Base-by-base conservation (phyloP, 345 rosid genomes). In the Brassica rapa region DNA sequence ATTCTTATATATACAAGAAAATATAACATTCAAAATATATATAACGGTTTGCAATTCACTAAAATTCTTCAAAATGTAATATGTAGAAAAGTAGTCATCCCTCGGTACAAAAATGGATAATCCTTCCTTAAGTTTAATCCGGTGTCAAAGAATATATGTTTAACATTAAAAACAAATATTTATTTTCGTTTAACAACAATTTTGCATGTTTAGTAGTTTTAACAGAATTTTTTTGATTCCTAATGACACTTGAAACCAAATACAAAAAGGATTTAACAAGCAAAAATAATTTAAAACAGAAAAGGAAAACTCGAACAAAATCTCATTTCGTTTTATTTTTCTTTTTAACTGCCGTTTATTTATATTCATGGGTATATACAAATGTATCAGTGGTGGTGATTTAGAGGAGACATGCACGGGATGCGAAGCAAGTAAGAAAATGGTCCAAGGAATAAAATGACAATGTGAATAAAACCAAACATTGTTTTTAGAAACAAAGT, bases 401-500 rank as follows among this genome's bases (percentile, higher is more conserved):
- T 70, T 32, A 49, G 63, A 69, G 61, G 65, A 56, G 81, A 65
- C 81, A 71, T 71, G 77, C 81, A 78, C 81, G 72, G 72, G 77
- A 78, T 15, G 59, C 81, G 21, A 78, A 41, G 81, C 72, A 29
- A 71, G 62, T 27, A 71, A 5, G 67, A 65, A 70, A 71, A 41
- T 65, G 62, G 81, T 78, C 77, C 81, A 78, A 78, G 33, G 46
- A 65, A 56, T 71, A 77, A 37, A 56, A 71, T 71, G 81, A 78
- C 81, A 71, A 78, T 30, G 72, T 66, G 77, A 78, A 78, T 78
- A 78, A 78, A 78, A 78, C 81, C 81, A 78, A 78, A 78, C 77
- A 71, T 71, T 71, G 81, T 78, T 65, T 78, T 65, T 78, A 78
- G 60, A 65, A 71, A 64, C 76, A 77, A 71, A 55, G 71, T 55